A percentile compares a stretch with the other conserved stretches of the same genome.
phyloP scores from a whole-genome alignment of 441 rosid species.

The Bocquillonia castaneifolia region DNA sequence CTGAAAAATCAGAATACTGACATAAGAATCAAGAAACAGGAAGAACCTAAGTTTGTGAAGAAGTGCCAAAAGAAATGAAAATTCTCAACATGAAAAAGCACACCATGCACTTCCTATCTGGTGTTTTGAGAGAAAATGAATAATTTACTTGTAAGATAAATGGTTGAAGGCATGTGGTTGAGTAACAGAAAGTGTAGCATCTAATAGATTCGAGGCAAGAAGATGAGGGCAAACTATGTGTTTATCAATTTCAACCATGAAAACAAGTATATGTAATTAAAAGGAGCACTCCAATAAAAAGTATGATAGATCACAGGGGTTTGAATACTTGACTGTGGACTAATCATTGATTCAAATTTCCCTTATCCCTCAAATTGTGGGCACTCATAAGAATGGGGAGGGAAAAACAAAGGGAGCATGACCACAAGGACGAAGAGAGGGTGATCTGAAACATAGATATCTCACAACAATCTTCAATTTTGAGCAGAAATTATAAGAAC shows the following conservation, averaged over 20 bases:
- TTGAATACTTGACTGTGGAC: neutral
- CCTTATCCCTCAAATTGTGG: neutral
- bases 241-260: neutral
- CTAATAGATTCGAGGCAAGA: neutral
- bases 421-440: neutral
- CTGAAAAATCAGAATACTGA: slow-evolving; percentile 30
- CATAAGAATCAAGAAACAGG: neutral
- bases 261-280: neutral
- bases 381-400: neutral
- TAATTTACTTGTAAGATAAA: neutral
- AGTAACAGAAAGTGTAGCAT: neutral
- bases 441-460: neutral
- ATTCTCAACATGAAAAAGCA: neutral
- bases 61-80: neutral
- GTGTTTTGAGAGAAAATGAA: neutral
- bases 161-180: neutral
- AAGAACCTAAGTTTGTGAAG: neutral
- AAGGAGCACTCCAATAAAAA: neutral
- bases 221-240: neutral
- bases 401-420: neutral
- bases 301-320: neutral
- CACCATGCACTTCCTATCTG: neutral
- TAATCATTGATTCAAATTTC: neutral
- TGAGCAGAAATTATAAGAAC: slow-evolving; percentile 1
- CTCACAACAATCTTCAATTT: slow-evolving; percentile 3